Percentiles rank a stretch among this genome's conserved stretches.
These are phyloP conservation scores for Fragaria iinumae DNA, from an alignment of 306 rosid species.

Conservation along the genomic window DNA sequence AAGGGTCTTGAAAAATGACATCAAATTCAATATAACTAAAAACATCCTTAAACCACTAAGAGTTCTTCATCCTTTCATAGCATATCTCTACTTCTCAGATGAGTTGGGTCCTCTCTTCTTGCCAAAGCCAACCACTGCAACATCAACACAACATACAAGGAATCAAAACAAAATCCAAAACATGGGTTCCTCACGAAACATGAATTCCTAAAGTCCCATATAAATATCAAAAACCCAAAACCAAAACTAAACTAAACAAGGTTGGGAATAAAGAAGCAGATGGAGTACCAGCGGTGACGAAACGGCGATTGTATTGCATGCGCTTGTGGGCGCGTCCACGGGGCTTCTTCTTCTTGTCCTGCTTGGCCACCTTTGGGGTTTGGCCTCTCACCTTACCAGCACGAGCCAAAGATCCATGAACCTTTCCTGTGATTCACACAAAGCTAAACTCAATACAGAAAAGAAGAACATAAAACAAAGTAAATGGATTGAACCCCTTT, in stretches of 20 bases:
- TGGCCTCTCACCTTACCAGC: slow-evolving; percentile 61
- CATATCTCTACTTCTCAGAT: slow-evolving; percentile 28
- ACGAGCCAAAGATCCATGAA: slow-evolving; percentile 56
- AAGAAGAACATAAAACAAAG: not conserved
- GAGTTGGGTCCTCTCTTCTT: slow-evolving; percentile 44
- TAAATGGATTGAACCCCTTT: not conserved
- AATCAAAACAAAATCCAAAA: slow-evolving; percentile 2
- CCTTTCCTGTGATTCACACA: slow-evolving; percentile 34
- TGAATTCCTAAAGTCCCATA: not conserved
- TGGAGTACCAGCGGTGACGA: slow-evolving; percentile 49
- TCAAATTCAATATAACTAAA: not conserved
- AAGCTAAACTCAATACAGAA: not conserved
- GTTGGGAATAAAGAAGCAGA: not conserved
- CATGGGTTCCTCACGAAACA: not conserved
- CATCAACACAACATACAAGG: not conserved
- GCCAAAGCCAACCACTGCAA: slow-evolving; percentile 37
- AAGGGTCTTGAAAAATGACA: not conserved
- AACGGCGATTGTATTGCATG: slow-evolving; percentile 58
- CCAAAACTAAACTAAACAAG: not conserved
- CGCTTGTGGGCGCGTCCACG: slow-evolving; percentile 58
- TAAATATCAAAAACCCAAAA: not conserved
- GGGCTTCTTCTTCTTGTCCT: slow-evolving; percentile 57
- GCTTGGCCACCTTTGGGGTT: slow-evolving; percentile 56
- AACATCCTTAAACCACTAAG: slow-evolving; percentile 3
- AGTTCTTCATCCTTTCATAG: slow-evolving; percentile 3